phyloP scores from a whole-genome alignment of 495 filamentous ascomycete genomes.

The Penicillium malachiteum region DNA sequence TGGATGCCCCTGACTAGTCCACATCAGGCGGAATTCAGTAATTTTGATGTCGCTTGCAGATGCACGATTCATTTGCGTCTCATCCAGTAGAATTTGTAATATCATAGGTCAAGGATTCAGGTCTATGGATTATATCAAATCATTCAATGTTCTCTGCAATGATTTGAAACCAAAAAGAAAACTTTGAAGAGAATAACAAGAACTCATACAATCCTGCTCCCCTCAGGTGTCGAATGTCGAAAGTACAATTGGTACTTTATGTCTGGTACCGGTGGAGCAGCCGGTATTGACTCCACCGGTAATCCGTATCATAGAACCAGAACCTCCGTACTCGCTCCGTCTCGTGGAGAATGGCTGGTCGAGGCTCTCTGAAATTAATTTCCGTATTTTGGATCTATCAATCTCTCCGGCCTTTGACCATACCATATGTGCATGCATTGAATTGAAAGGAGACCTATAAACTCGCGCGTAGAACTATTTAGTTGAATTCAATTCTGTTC shows the following conservation, averaged over 20 bases:
- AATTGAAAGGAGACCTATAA: background rate
- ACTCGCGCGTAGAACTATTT: background rate
- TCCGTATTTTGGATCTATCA: background rate
- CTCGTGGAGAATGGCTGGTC: background rate
- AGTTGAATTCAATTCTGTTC: background rate
- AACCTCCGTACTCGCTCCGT: background rate
- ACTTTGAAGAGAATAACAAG: background rate
- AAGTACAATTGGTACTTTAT: background rate
- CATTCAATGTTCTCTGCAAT: background rate
- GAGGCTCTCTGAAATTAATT: background rate
- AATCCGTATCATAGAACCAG: background rate
- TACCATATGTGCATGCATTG: background rate
- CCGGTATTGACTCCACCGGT: conserved; percentile 9
- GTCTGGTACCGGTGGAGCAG: conserved; percentile 2
- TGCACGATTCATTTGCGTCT: background rate
- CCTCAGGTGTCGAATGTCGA: too few relatives aligned
- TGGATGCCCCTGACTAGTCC: conserved; percentile 24
- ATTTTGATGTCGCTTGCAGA: conserved; percentile 2
- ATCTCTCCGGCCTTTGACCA: background rate
- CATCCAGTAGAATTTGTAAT: background rate
- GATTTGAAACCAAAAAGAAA: background rate
- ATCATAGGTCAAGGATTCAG: background rate
- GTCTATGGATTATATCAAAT: background rate
- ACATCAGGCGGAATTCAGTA: background rate
- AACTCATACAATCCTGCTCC: too few relatives aligned